A percentile compares a stretch with the other conserved stretches of the same genome.
These are phyloP conservation scores for Chaetoceros tenuissimus DNA, from an alignment of 108 stramenopile genomes.

Conservation along the genomic window DNA sequence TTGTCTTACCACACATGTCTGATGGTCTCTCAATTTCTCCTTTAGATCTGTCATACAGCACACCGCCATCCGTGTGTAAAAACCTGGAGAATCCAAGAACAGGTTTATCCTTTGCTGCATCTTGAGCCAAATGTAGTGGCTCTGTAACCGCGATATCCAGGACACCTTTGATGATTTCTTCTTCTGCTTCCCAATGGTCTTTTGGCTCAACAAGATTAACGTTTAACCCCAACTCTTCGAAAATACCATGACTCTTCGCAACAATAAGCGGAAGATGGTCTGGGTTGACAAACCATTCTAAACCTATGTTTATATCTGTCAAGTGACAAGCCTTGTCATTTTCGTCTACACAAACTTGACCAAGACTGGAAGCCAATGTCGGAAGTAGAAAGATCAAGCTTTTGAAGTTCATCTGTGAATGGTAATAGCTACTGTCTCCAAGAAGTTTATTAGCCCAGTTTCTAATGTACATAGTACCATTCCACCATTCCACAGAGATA, in stretches of 20 bases:
- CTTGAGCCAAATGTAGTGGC: slow-evolving; percentile 41
- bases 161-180: slow-evolving; percentile 39
- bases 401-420: no score
- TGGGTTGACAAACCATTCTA: slow-evolving; percentile 45
- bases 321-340: no score
- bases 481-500: no score
- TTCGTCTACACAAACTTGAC: no score
- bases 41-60: slow-evolving; percentile 24
- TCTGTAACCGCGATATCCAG: slow-evolving; percentile 49
- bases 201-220: slow-evolving; percentile 35
- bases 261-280: slow-evolving; percentile 45
- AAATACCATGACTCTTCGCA: slow-evolving; percentile 34
- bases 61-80: slow-evolving; percentile 49
- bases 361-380: no score
- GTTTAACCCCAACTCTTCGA: slow-evolving; percentile 21
- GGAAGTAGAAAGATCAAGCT: no score
- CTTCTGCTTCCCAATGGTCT: slow-evolving; percentile 55
- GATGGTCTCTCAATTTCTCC: slow-evolving; percentile 24
- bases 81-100: slow-evolving; percentile 44
- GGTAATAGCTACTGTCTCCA: no score
- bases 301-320: no score
- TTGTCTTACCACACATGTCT: slow-evolving; percentile 46
- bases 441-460: no score
- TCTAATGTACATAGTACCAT: no score
- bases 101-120: slow-evolving; percentile 32